Evolutionary conservation across 768 basidiomycete genomes (phyloP), one percentile per base, ranked within the genome.

Genomic region (Lentinula sp.): DNA sequence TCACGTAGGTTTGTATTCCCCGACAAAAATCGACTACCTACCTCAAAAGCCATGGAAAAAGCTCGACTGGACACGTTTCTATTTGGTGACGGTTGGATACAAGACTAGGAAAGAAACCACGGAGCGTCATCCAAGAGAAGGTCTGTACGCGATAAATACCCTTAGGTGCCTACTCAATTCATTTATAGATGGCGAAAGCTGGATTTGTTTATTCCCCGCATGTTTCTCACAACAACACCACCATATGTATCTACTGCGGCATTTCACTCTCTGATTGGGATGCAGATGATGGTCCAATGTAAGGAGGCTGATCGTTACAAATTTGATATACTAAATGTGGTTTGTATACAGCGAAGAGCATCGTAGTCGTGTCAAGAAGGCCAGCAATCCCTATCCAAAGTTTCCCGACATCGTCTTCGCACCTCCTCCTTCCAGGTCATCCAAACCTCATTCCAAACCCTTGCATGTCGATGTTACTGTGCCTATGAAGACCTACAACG

Each of bases 251-350:
- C 4, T 94, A 94, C 68, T 98, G 95, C 70, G 78, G 86, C 48
- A 77, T 88, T 37, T 80, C 85, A 1, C 82, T 96, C 2, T 86
- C 86, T 59, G 93, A 90, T 1, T 98, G 95, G 95, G 91, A 93
- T 46, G 75, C 80, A 32, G 84, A 83, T 13, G 95, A 98, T 70
- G 87, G 95, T 71, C 95, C 95, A 13, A 70, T 87, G 95, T 97
- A 72, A 61, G 90, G 75, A 58, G 15, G n/a, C 35, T 64, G 53
- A 10, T 40, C 46, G n/a, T 40, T 31, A 53, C 40, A 54, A 11
- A 21, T 21, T 28, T 7, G 21, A 8, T 48, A 39, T 11, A 57
- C 34, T 58, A 59, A 45, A 57, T 62, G 48, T 50, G 53, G 59
- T 49, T 64, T 59, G 39, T 46, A 48, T 60, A 62, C 66, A 92